Conservation (phyloP, 2,329 filamentous ascomycete genomes). For the Talaromyces rugulosus region DNA sequence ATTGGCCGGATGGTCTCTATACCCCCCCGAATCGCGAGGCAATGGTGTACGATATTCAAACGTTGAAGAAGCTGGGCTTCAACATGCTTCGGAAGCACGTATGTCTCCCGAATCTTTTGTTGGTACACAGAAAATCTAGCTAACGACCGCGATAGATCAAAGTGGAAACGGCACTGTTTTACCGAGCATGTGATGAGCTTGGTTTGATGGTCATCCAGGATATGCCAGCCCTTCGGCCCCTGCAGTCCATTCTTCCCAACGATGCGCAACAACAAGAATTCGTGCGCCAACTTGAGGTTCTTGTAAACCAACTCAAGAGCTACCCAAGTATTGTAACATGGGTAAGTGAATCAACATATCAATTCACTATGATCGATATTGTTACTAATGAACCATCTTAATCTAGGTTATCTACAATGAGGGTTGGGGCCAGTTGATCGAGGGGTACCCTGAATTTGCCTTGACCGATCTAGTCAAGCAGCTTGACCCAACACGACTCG, state of each 20-base stretch:
- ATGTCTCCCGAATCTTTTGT: neutral
- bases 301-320: conserved; percentile 60
- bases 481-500: conserved; percentile 60
- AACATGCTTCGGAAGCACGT: conserved; percentile 64
- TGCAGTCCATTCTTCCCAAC: conserved; percentile 36
- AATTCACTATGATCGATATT: neutral
- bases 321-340: conserved; percentile 64
- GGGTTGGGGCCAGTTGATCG: conserved; percentile 61
- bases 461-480: conserved; percentile 53
- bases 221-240: conserved; percentile 58
- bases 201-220: conserved; percentile 67
- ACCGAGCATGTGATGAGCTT: conserved; percentile 62
- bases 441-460: conserved; percentile 51
- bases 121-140: neutral
- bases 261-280: conserved; percentile 60
- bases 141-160: conserved; percentile 49
- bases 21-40: conserved; percentile 62
- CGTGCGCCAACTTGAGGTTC: conserved; percentile 56
- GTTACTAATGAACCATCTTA: neutral
- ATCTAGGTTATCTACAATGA: conserved; percentile 64
- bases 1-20: conserved; percentile 66
- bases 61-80: conserved; percentile 61
- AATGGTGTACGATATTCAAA: conserved; percentile 60
- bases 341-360: conserved; percentile 35
- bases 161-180: conserved; percentile 63